Base-by-base conservation (phyloP, 2,329 filamentous ascomycete genomes). In the Pyrenochaeta sp. region DNA sequence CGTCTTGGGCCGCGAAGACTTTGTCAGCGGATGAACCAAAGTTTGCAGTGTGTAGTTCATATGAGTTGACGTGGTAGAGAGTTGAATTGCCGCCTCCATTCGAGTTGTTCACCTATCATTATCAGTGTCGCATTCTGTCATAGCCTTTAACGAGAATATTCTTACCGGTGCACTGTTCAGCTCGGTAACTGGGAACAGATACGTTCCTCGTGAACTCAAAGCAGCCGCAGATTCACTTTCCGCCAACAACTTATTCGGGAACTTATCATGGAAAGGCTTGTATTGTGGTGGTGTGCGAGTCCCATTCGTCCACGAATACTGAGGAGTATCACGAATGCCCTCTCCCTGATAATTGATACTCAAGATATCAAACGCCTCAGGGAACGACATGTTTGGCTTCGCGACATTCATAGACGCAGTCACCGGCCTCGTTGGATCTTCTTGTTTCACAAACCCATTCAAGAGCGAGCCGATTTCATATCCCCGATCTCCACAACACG, bases 271-370 rank as follows among this genome's bases (percentile, higher is more conserved):
- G 64, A 80, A 83, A 13, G 38, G 32, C 49, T 1, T 71, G 67
- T 52, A 76, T 81, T 62, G 49, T 71, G 68, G 46, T 80, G 63
- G 60, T 7, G 53, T 44, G 64, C n/a, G 56, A 51, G 29, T 65
- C 67, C 13, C 72, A 67, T 9, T 60, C 31, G 31, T 34, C 6
- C 9, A 34, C n/a, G 31, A 19, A 20, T 34, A 34, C 4, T 22
- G 19, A 7, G 31, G 31, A 9, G 31, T 34, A 7, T 34, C 31
- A 19, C 31, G 31, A 13, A 34, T 43, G 1, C 80, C 79, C 36
- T 80, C 77, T 37, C 80, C 80, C 53, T 82, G 80, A 61, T 82
- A 83, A 64, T 83, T 83, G 4, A 82, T 58, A 14, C 74, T 73
- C n/a, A 77, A 61, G 29, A 82, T 66, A 53, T 82, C 79, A 22